Percentiles rank a stretch among this genome's conserved stretches.
Conservation (phyloP, 2,329 filamentous ascomycete genomes). For the Ophioceras dolichostomum region DNA sequence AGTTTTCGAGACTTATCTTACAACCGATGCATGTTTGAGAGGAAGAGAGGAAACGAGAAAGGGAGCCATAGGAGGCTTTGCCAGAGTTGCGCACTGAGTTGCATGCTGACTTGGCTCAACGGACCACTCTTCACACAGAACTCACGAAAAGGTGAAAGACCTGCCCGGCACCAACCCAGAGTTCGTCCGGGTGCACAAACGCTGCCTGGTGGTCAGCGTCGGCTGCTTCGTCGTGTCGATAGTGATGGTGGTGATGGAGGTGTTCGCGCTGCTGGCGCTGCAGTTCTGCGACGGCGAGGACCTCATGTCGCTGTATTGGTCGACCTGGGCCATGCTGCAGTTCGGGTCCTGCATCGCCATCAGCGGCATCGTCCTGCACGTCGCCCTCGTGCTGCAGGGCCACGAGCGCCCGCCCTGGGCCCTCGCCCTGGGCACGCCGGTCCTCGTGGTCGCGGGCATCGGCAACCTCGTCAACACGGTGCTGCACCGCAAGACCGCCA, state of each 20-base stretch:
- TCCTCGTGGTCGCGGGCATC: conserved; percentile 44
- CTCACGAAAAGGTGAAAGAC: not conserved
- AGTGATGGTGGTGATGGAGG: conserved; percentile 38
- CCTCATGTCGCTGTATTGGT: conserved; percentile 47
- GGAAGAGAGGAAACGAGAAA: not conserved
- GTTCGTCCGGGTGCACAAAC: conserved; percentile 5
- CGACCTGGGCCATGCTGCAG: conserved; percentile 48
- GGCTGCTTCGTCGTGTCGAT: conserved; percentile 31
- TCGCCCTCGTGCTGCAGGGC: conserved; percentile 35
- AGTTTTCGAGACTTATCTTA: conserved; percentile 6
- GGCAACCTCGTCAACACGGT: conserved; percentile 33
- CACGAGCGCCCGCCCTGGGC: conserved; percentile 46
- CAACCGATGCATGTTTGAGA: not conserved
- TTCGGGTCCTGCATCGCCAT: conserved; percentile 46
- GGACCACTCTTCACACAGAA: too few species aligned
- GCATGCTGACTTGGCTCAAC: too few species aligned
- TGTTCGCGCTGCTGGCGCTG: conserved; percentile 37
- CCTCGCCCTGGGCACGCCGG: conserved; percentile 45
- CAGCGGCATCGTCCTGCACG: conserved; percentile 39
- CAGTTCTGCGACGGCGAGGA: conserved; percentile 50
- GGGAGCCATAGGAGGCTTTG: too few species aligned
- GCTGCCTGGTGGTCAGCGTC: conserved; percentile 29
- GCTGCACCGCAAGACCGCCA: conserved; percentile 18
- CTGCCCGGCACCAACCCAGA: not conserved
- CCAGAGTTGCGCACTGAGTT: too few species aligned